Evolutionary conservation across 305 asterid genomes (phyloP), one percentile per base, ranked within the genome.

Genomic region (Plantago coronopus): DNA sequence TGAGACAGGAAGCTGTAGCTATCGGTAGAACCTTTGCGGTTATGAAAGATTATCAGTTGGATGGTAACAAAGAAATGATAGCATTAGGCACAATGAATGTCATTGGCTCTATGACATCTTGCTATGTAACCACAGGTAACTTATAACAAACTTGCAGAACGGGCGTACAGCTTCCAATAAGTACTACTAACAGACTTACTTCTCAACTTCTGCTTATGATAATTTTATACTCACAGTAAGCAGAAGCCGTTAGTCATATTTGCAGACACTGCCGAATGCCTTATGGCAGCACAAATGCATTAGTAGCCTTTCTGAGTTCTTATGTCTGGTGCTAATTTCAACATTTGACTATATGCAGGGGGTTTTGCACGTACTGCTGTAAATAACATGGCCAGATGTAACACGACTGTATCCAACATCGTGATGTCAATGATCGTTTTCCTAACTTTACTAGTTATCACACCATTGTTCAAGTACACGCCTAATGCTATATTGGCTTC

Each of bases 41-140:
- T 2, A 50, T 83, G 78, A 90, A 81, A 61, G 93, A 83, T 69
- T 87, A 90, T 66, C 83, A 79, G 50, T 59, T 90, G 54, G 87
- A 87, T 19, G 96, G 96, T 37, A 87, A 90, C 84, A 87, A 76
- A 51, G 97, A 90, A 72, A 90, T 90, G 97, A 78, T 90, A 22
- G 96, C 96, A 18, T 65, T 90, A 64, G 97, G 97, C 44, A 59
- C 83, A 16, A 87, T 81, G 96, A 87, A 90, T 54, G 43, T 90
- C n/a, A 44, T 83, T 18, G 97, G 97, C 50, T 90, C 96, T 4
- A 76, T 87, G 75, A 80, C 94, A 43, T 87, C 97, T 53, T 90
- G 93, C 60, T 90, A 75, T 62, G 84, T 87, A 16, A 85, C 95
- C 17, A 90, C 97, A 57, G 95, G 97, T 78, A 62, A 17, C 23